A percentile compares a stretch with the other conserved stretches of the same genome.
These are phyloP conservation scores for Paramyrothecium sp. DNA, from an alignment of 2,329 filamentous ascomycete genomes.

Conservation along the genomic window DNA sequence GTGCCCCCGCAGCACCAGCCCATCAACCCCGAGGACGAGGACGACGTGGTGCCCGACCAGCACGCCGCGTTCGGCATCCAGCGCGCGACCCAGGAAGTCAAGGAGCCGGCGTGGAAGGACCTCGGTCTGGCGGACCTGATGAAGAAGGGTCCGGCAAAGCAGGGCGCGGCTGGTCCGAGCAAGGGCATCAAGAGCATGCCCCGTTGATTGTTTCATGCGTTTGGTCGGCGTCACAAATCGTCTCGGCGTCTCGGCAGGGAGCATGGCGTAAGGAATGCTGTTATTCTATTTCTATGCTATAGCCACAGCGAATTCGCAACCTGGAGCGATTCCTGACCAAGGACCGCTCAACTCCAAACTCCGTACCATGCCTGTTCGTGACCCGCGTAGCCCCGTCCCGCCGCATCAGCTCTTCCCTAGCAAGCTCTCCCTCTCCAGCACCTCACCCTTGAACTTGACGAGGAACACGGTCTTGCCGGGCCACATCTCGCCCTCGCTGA, in stretches of 20 bases:
- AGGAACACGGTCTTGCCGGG: conserved; percentile 94
- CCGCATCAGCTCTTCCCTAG: conserved; percentile 60
- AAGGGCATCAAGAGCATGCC: not conserved
- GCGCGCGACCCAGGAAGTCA: conserved; percentile 69
- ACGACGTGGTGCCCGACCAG: conserved; percentile 85
- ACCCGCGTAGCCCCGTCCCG: not conserved
- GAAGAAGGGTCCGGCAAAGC: conserved; percentile 52
- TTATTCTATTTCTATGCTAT: not conserved
- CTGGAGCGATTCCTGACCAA: too few species aligned
- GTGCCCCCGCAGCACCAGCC: conserved; percentile 79
- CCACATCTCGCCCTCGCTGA: conserved; percentile 79
- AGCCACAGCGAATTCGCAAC: too few species aligned
- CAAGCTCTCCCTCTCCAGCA: conserved; percentile 87
- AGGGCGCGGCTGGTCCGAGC: conserved; percentile 8
- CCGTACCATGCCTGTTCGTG: conserved; percentile 1
- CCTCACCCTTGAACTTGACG: conserved; percentile 87
- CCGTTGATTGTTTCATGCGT: not conserved
- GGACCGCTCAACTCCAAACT: conserved; percentile 2
- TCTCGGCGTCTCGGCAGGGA: too few species aligned
- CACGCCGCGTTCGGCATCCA: conserved; percentile 86
- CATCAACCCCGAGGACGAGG: conserved; percentile 83
- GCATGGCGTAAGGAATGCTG: too few species aligned
- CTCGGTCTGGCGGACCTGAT: conserved; percentile 71
- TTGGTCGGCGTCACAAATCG: too few species aligned
- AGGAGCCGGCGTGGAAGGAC: conserved; percentile 77